phyloP scores from a whole-genome alignment of 495 filamentous ascomycete species.

The Lasiosphaeria miniovina region DNA sequence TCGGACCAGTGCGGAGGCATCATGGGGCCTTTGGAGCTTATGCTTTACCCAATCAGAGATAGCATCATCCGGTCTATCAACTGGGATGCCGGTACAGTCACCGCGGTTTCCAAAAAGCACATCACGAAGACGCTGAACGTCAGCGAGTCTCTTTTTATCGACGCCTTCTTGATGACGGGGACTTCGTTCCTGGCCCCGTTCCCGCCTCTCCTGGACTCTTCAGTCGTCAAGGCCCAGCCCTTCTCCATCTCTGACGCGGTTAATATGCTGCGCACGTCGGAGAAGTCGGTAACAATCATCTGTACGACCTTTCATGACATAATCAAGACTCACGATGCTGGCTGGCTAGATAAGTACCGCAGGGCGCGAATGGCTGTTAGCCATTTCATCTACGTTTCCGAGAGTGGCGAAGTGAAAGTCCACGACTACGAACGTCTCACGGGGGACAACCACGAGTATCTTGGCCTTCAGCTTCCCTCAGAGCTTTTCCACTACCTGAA shows the following conservation, averaged over 20 bases:
- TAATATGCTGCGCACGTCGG: slow-evolving; percentile 65
- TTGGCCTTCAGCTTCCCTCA: slow-evolving; percentile 82
- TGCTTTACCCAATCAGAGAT: slow-evolving; percentile 83
- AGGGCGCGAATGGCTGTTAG: slow-evolving; percentile 79
- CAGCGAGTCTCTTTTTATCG: slow-evolving; percentile 69
- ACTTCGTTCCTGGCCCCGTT: slow-evolving; percentile 74
- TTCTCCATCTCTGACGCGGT: slow-evolving; percentile 64
- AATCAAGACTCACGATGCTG: slow-evolving; percentile 60
- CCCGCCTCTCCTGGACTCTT: slow-evolving; percentile 63
- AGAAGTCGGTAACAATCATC: slow-evolving; percentile 58
- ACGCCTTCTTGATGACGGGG: slow-evolving; percentile 80
- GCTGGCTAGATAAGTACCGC: slow-evolving; percentile 81
- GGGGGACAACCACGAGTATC: slow-evolving; percentile 79
- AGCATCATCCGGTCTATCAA: slow-evolving; percentile 73
- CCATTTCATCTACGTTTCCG: slow-evolving; percentile 78
- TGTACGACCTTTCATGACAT: slow-evolving; percentile 72
- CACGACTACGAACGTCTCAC: slow-evolving; percentile 68
- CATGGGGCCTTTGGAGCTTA: slow-evolving; percentile 79
- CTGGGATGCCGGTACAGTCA: slow-evolving; percentile 61
- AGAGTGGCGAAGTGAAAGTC: slow-evolving; percentile 69
- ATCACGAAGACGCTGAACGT: slow-evolving; percentile 69
- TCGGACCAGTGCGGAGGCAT: slow-evolving; percentile 71
- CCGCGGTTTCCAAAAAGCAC: slow-evolving; percentile 66
- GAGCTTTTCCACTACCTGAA: slow-evolving; percentile 93
- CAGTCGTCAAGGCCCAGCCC: slow-evolving; percentile 45